Percentiles rank a stretch among this genome's conserved stretches.
phyloP scores from a whole-genome alignment of 140 eudicot species.

The Ambrosia hybrid region DNA sequence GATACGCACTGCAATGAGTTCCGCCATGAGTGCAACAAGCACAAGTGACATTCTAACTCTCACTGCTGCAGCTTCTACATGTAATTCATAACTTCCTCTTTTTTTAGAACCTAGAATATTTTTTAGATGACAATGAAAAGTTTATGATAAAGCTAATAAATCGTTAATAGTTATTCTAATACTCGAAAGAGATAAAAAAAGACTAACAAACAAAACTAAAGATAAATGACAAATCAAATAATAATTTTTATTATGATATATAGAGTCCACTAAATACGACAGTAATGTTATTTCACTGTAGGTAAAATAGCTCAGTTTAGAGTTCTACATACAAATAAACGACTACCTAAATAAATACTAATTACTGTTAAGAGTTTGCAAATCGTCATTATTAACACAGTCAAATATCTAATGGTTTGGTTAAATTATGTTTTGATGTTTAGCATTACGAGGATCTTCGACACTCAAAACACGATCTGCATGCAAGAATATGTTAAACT shows the following conservation, averaged over 20 bases:
- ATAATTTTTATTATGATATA: too few species aligned
- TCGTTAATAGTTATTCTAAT: too few species aligned
- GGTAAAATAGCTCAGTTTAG: not conserved
- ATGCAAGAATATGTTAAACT: conserved; percentile 61
- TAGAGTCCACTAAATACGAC: not conserved
- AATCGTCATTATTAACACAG: not conserved
- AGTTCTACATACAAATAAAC: not conserved
- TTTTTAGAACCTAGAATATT: too few species aligned
- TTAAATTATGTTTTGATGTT: conserved; percentile 8
- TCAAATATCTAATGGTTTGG: not conserved
- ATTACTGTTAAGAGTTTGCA: not conserved
- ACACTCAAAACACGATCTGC: conserved; percentile 74
- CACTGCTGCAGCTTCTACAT: conserved; percentile 92
- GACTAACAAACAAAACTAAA: too few species aligned
- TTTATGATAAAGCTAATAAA: too few species aligned
- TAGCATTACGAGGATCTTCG: conserved; percentile 83
- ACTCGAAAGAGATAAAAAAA: too few species aligned
- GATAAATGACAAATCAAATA: too few species aligned
- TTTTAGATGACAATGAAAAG: too few species aligned
- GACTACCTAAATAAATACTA: not conserved
- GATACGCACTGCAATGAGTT: conserved; percentile 57
- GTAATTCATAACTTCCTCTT: conserved; percentile 33
- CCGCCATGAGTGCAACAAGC: conserved; percentile 75
- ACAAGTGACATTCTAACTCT: conserved; percentile 73
- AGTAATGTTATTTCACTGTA: not conserved